Evolutionary conservation across 106 monocot genomes (phyloP).

Genomic region (Narthecium ossifragum): DNA sequence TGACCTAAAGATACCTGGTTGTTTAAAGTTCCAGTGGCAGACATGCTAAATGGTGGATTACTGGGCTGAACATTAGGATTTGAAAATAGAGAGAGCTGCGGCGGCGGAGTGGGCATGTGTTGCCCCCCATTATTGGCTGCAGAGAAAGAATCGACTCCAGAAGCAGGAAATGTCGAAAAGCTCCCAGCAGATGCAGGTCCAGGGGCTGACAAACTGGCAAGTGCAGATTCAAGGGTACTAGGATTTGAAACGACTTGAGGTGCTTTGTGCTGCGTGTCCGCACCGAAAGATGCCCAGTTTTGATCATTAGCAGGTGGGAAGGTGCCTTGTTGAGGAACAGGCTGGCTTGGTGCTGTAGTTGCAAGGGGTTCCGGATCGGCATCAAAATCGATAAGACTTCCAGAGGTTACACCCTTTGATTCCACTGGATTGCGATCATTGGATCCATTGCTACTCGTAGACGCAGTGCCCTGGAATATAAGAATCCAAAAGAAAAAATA

Average conservation of each 20-base stretch:
- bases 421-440: slow-evolving; percentile 35
- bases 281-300: slow-evolving; percentile 71
- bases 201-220: slow-evolving; percentile 35
- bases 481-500: not conserved
- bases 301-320: slow-evolving; percentile 20
- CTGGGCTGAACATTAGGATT: slow-evolving; percentile 5
- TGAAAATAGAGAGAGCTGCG: slow-evolving; percentile 26
- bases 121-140: slow-evolving; percentile 14
- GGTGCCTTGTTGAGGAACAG: slow-evolving; percentile 20
- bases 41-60: slow-evolving; percentile 17
- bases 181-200: slow-evolving; percentile 20
- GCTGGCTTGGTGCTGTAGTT: slow-evolving; percentile 18
- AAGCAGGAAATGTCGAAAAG: slow-evolving; percentile 11
- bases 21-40: slow-evolving; percentile 20
- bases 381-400: slow-evolving; percentile 89
- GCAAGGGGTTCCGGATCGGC: slow-evolving; percentile 50
- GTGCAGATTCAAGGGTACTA: slow-evolving; percentile 35
- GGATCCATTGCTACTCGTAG: slow-evolving; percentile 46
- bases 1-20: slow-evolving; percentile 33
- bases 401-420: slow-evolving; percentile 34
- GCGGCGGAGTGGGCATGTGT: slow-evolving; percentile 21
- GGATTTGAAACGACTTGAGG: slow-evolving; percentile 27
- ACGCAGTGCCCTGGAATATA: slow-evolving; percentile 43
- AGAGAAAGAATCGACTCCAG: slow-evolving; percentile 15
- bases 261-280: slow-evolving; percentile 17